Evolutionary conservation across 2,329 filamentous ascomycete species (phyloP).

Genomic region (Aspergillus hortae): DNA sequence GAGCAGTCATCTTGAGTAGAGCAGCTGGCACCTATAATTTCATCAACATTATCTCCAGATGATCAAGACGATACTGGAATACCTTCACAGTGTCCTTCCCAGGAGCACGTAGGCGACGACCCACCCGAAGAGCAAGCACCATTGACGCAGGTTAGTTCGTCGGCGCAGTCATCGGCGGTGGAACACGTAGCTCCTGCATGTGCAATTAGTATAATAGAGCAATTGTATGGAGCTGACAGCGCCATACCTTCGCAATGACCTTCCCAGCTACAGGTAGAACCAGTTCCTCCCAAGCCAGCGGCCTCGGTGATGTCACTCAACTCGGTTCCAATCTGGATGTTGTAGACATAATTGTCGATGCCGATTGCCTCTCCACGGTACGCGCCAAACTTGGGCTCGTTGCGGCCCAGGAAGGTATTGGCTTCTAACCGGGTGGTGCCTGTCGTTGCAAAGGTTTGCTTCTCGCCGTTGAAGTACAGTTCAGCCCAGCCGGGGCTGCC

Average conservation of each 20-base stretch:
- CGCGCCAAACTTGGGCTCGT: constrained; percentile 17
- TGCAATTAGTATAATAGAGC: background rate
- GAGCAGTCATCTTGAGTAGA: background rate
- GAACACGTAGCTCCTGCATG: background rate
- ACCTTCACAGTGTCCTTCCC: background rate
- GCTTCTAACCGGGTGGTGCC: constrained; percentile 4
- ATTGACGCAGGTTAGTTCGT: background rate
- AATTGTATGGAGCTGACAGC: background rate
- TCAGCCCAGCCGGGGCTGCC: constrained; percentile 9
- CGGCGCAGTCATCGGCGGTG: background rate
- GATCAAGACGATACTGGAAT: background rate
- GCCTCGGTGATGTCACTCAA: constrained; percentile 12
- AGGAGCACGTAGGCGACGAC: background rate
- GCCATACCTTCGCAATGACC: background rate
- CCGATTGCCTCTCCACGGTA: constrained; percentile 13
- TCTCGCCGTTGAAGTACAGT: constrained; percentile 11
- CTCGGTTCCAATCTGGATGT: constrained; percentile 13
- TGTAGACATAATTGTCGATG: constrained; percentile 15
- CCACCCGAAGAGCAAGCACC: background rate
- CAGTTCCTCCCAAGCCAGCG: constrained; percentile 3
- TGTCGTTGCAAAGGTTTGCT: constrained; percentile 4
- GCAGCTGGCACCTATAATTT: background rate
- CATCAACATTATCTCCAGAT: background rate
- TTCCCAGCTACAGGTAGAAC: background rate
- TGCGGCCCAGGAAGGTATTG: constrained; percentile 9